Conservation (phyloP, 1,139 yeast genomes). For the Kurtzmaniella quercitrusa region DNA sequence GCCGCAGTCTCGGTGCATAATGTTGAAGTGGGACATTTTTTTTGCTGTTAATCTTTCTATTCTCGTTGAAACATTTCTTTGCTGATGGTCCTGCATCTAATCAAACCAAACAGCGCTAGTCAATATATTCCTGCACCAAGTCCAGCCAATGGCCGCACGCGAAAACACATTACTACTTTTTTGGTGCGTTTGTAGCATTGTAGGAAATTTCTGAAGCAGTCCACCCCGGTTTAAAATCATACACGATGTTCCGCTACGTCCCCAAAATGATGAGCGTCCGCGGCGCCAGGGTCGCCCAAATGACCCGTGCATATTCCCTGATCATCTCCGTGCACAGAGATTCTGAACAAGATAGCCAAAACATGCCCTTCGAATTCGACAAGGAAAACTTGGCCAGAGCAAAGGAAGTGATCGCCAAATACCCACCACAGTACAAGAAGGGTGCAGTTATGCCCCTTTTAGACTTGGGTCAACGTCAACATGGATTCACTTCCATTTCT, state of each 20-base stretch:
- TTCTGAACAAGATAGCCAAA: slow-evolving; percentile 62
- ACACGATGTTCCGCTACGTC: slow-evolving; percentile 5
- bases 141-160: slow-evolving; percentile 18
- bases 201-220: background rate
- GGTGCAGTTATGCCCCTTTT: slow-evolving; percentile 86
- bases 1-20: too few relatives aligned
- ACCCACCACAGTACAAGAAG: slow-evolving; percentile 84
- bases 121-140: slow-evolving; percentile 10
- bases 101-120: too few relatives aligned
- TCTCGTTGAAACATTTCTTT: too few relatives aligned
- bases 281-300: background rate
- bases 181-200: too few relatives aligned
- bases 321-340: slow-evolving; percentile 72
- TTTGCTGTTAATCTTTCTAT: too few relatives aligned
- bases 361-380: slow-evolving; percentile 69
- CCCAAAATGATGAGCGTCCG: slow-evolving; percentile 2
- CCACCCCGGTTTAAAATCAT: background rate
- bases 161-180: slow-evolving; percentile 4
- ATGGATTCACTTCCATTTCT: slow-evolving; percentile 81
- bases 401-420: slow-evolving; percentile 68
- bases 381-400: slow-evolving; percentile 70
- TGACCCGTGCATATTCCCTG: slow-evolving; percentile 26
- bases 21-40: background rate
- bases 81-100: too few relatives aligned
- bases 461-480: slow-evolving; percentile 85